A percentile compares a stretch with the other conserved stretches of the same genome.
Evolutionary conservation across 192 early-diverging fungal genomes (phyloP).

Genomic region (Mortierella antarctica): DNA sequence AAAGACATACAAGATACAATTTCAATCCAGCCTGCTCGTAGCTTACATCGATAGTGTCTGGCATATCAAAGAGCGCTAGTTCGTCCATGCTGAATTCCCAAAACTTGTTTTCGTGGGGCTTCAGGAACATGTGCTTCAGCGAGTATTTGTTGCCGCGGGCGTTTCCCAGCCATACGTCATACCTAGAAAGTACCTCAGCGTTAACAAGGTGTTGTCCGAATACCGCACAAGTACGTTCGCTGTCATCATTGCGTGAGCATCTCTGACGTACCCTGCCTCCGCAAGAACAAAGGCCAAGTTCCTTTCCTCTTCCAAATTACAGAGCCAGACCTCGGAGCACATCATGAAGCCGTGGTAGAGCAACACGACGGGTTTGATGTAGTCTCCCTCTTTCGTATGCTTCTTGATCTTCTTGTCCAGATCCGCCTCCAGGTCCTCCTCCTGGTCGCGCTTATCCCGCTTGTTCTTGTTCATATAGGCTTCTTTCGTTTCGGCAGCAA

Average conservation of each 20-base stretch:
- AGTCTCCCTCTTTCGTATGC: slow-evolving; percentile 32
- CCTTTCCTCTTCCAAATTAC: slow-evolving; percentile 77
- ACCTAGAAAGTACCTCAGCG: slow-evolving; percentile 46
- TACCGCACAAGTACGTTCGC: not conserved
- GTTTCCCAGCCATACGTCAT: slow-evolving; percentile 98
- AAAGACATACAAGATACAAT: not conserved
- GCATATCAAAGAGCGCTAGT: slow-evolving; percentile 87
- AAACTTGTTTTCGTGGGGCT: slow-evolving; percentile 74
- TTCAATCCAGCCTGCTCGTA: too few relatives aligned
- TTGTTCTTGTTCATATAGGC: slow-evolving; percentile 2
- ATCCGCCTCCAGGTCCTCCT: slow-evolving; percentile 46
- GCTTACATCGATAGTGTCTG: slow-evolving; percentile 82
- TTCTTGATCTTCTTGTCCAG: slow-evolving; percentile 5
- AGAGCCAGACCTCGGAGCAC: slow-evolving; percentile 93
- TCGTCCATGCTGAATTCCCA: slow-evolving; percentile 98
- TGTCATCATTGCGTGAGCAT: too few relatives aligned
- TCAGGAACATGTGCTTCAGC: slow-evolving; percentile 80
- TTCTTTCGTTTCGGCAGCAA: slow-evolving; percentile 50
- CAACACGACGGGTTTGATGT: slow-evolving; percentile 84
- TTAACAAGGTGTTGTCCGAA: not conserved
- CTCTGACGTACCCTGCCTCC: slow-evolving; percentile 68
- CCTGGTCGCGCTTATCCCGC: slow-evolving; percentile 16
- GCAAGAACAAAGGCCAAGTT: slow-evolving; percentile 88
- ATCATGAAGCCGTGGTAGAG: slow-evolving; percentile 97
- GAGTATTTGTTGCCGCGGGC: slow-evolving; percentile 95